phyloP scores from a whole-genome alignment of 2,329 filamentous ascomycete species.

The Colletotrichum melonis region DNA sequence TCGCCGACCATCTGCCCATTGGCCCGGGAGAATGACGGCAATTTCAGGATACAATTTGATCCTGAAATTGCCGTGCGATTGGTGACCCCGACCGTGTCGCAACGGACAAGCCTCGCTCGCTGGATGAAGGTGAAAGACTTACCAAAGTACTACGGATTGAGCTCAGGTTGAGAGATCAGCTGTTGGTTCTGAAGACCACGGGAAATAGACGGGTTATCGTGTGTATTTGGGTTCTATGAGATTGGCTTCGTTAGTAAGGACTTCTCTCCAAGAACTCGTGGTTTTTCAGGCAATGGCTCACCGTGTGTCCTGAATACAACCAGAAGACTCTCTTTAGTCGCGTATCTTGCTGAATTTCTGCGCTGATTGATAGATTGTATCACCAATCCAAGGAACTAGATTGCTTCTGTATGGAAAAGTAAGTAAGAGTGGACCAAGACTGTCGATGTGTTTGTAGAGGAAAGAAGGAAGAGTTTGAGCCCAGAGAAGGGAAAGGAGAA shows the following conservation, averaged over 20 bases:
- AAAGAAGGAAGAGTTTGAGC: not conserved
- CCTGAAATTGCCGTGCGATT: not conserved
- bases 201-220: not conserved
- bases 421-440: not conserved
- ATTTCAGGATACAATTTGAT: not conserved
- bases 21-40: not conserved
- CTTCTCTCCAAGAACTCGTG: not conserved
- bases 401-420: slow-evolving; percentile 1
- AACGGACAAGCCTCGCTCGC: too few relatives aligned
- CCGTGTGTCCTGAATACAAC: not conserved
- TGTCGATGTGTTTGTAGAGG: not conserved
- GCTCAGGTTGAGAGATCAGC: not conserved
- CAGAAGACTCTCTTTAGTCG: not conserved
- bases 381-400: not conserved
- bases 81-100: not conserved
- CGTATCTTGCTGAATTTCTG: not conserved
- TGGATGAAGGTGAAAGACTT: not conserved
- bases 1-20: not conserved
- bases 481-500: not conserved
- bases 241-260: not conserved
- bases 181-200: not conserved
- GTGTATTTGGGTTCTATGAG: not conserved
- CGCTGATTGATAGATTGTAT: not conserved
- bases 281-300: not conserved
- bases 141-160: not conserved